Evolutionary conservation across 805 yeast species (phyloP).

Genomic region (Metschnikowia continentalis): DNA sequence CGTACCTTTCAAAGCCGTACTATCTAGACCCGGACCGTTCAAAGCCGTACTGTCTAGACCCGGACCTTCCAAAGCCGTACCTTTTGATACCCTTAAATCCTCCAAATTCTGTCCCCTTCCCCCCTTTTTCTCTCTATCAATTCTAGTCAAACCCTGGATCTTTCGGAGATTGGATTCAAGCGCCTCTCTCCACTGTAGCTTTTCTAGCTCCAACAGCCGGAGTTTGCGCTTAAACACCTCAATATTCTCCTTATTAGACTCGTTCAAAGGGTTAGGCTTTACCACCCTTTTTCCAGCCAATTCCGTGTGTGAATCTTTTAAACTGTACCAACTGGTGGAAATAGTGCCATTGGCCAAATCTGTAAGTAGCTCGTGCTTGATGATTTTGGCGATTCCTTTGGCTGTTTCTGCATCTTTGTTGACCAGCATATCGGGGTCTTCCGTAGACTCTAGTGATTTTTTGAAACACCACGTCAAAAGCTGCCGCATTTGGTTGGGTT

Average conservation of each 20-base stretch:
- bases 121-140: neutral
- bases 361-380: conserved; percentile 57
- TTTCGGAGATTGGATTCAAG: conserved; percentile 12
- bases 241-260: conserved; percentile 46
- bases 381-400: conserved; percentile 53
- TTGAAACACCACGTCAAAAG: conserved; percentile 64
- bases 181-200: conserved; percentile 42
- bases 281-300: conserved; percentile 28
- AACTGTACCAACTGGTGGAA: conserved; percentile 65
- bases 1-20: no score
- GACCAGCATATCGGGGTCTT: conserved; percentile 10
- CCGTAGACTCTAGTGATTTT: conserved; percentile 36
- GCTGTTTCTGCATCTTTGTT: conserved; percentile 38
- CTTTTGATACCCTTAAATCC: no score
- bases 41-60: no score
- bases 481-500: conserved; percentile 70
- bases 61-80: no score
- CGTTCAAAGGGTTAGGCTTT: conserved; percentile 59
- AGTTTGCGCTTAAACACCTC: conserved; percentile 44
- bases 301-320: conserved; percentile 12
- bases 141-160: conserved; percentile 5
- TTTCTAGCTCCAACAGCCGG: conserved; percentile 42
- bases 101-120: neutral
- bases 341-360: conserved; percentile 59
- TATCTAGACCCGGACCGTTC: no score